Conservation (phyloP, 305 asterid genomes). For the Fraxinus xanthoxyloides region DNA sequence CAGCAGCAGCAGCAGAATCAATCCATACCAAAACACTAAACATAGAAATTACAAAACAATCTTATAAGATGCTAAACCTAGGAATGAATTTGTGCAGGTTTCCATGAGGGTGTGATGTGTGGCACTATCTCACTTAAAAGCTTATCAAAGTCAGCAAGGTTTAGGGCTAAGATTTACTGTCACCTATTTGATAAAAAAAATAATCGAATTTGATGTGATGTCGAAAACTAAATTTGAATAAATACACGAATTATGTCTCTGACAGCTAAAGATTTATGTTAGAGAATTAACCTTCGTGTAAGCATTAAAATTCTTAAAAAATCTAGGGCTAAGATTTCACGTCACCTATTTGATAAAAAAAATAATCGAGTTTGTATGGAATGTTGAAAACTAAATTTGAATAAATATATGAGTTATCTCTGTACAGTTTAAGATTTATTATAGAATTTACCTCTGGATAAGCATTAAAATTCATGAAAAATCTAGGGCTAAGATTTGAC, state of each 20-base stretch:
- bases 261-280: too few species aligned
- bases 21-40: slow-evolving; percentile 50
- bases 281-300: too few species aligned
- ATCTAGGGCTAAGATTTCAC: neutral
- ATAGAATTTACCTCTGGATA: too few species aligned
- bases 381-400: neutral
- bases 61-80: neutral
- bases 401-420: neutral
- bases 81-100: neutral
- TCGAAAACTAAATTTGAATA: too few species aligned
- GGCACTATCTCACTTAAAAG: neutral
- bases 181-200: too few species aligned
- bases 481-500: neutral
- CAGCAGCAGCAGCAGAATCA: slow-evolving; percentile 53
- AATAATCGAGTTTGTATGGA: too few species aligned
- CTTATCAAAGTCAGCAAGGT: neutral
- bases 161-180: too few species aligned
- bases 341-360: neutral
- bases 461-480: neutral
- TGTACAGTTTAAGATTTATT: neutral
- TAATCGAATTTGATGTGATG: too few species aligned
- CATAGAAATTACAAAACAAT: neutral
- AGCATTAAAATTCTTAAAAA: neutral
- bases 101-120: neutral
- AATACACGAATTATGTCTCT: too few species aligned